A percentile compares a stretch with the other conserved stretches of the same genome.
Evolutionary conservation across 495 filamentous ascomycete species (phyloP).

Genomic region (Aspergillus bridgeri): DNA sequence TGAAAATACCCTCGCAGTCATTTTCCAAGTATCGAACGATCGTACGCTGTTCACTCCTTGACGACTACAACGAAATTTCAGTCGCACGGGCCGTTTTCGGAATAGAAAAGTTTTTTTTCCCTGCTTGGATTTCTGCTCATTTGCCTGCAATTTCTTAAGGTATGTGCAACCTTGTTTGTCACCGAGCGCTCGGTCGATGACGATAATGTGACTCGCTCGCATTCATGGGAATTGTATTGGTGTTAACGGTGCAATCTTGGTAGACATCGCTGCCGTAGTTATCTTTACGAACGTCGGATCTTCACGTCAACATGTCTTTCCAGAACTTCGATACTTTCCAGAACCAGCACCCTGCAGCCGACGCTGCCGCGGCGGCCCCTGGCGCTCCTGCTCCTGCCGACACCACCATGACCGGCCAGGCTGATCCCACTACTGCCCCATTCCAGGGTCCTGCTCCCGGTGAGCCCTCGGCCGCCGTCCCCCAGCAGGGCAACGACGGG

Average conservation of each 20-base stretch:
- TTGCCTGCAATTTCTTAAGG: constrained; percentile 18
- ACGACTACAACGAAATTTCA: constrained; percentile 42
- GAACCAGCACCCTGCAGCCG: constrained; percentile 51
- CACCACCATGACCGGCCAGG: constrained; percentile 49
- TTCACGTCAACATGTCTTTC: constrained; percentile 49
- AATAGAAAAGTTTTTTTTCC: constrained; percentile 25
- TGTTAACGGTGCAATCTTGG: not conserved
- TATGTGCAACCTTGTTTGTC: constrained; percentile 7
- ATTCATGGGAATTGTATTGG: not conserved
- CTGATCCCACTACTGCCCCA: constrained; percentile 51
- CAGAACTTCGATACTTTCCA: constrained; percentile 57
- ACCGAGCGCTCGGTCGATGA: not conserved
- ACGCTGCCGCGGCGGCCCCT: constrained; percentile 50
- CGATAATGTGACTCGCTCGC: not conserved
- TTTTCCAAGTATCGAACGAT: constrained; percentile 36
- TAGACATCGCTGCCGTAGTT: constrained; percentile 19
- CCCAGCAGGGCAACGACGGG: constrained; percentile 57
- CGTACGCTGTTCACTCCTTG: constrained; percentile 38
- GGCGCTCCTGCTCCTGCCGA: constrained; percentile 52
- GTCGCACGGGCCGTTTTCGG: constrained; percentile 37
- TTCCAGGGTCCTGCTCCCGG: constrained; percentile 54
- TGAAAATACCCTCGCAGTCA: constrained; percentile 23
- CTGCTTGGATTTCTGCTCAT: constrained; percentile 21
- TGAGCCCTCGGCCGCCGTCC: constrained; percentile 48
- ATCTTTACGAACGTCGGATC: constrained; percentile 27